These are phyloP conservation scores for Aspergillus diversus DNA, from an alignment of 495 filamentous ascomycete species.

Conservation along the genomic window DNA sequence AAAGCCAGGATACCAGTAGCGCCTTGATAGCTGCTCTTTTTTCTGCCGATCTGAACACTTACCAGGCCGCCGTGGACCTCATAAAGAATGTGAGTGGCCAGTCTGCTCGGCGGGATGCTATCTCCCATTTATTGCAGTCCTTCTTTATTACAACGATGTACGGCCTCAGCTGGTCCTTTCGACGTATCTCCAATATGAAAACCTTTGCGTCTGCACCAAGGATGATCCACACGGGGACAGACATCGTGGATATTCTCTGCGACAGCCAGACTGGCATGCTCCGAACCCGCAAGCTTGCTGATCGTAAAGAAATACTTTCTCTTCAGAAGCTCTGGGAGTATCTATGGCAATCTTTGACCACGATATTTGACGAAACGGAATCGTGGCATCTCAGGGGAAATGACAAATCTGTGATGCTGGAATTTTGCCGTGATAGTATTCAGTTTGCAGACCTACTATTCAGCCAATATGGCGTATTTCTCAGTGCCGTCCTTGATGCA, in stretches of 20 bases:
- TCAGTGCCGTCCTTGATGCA: conserved; percentile 61
- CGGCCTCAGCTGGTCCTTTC: conserved; percentile 62
- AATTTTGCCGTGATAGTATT: conserved; percentile 93
- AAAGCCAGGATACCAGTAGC: conserved; percentile 62
- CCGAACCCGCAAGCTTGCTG: conserved; percentile 61
- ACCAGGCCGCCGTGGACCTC: conserved; percentile 74
- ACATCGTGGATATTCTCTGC: conserved; percentile 81
- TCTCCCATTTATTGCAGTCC: conserved; percentile 67
- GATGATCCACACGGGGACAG: conserved; percentile 72
- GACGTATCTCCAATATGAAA: conserved; percentile 57
- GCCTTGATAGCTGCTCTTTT: conserved; percentile 71
- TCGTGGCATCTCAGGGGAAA: conserved; percentile 69
- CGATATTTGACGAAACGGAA: conserved; percentile 84
- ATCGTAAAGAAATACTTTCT: conserved; percentile 61
- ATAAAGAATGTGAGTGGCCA: conserved; percentile 78
- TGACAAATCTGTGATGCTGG: conserved; percentile 76
- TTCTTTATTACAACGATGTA: conserved; percentile 66
- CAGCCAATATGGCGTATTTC: conserved; percentile 77
- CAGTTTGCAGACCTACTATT: conserved; percentile 87
- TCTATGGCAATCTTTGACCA: conserved; percentile 75
- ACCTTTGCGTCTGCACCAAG: conserved; percentile 69
- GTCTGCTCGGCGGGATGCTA: conserved; percentile 70
- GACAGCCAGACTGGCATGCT: conserved; percentile 80
- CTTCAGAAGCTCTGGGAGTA: conserved; percentile 78
- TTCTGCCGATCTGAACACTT: conserved; percentile 68